Evolutionary conservation across 192 early-diverging fungal species (phyloP), one percentile per base, ranked within the genome.

Genomic region (Lobulomyces angularis): DNA sequence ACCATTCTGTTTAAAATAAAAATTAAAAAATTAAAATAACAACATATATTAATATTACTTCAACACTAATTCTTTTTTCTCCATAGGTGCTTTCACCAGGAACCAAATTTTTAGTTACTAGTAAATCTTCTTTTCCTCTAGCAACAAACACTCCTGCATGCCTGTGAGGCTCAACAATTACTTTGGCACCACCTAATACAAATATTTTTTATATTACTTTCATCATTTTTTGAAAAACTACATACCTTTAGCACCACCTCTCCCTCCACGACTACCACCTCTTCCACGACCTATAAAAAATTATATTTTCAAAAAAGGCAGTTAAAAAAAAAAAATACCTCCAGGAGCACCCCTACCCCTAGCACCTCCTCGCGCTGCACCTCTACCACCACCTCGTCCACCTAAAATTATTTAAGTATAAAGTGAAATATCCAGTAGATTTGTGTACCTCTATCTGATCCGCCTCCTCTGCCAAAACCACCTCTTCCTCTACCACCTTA

Each of bases 71-170:
- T 56, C 94, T 78, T 82, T 98, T 98, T 65, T 98, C 94, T 35
- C 91, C 91, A 61, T 98, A 98, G 17, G 92, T 89, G 31, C 81
- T 60, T 67, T 98, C 94, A 28, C 94, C 94, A 31, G 88, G 84
- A 35, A 98, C 91, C 46, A 98, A 66, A 72, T 95, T 95, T 81
- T 95, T 95, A 64, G 94, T 98, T 40, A 91, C 82, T 38, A 98
- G 72, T 61, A 93, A 68, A 68, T 98, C 94, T 65, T 98, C 94
- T 77, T 98, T 98, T 49, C 90, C 90, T 59, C 90, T 82, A 12
- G 91, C 94, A 68, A 98, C 77, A 56, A 93, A 97, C 58, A 97
- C 80, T 35, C 83, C 83, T 59, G 81, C 79, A 65, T 94, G 91
- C 68, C 94, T 79, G 56, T 97, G 94, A 23, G 94, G 94, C 68